Percentiles rank a stretch among this genome's conserved stretches.
These are phyloP conservation scores for Porogramme epimiltina DNA, from an alignment of 1,284 basidiomycete genomes.

Conservation along the genomic window DNA sequence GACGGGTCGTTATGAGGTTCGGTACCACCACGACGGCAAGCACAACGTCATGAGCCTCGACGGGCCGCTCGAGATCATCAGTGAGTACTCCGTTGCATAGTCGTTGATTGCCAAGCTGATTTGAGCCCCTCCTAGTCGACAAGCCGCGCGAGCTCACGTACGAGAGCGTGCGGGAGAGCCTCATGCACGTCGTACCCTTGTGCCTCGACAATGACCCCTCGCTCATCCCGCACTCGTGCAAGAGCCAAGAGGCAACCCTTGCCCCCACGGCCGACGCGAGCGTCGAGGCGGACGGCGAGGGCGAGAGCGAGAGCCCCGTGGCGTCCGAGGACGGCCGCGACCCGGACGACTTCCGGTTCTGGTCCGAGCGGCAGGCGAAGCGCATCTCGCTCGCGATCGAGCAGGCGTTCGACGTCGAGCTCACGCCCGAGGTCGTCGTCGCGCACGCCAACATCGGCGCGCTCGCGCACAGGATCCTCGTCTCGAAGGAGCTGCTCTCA, in stretches of 20 bases:
- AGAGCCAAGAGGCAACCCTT: slow-evolving; percentile 28
- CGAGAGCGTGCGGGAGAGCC: slow-evolving; percentile 60
- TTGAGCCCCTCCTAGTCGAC: slow-evolving; percentile 62
- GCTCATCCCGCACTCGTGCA: slow-evolving; percentile 78
- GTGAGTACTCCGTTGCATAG: slow-evolving; percentile 50
- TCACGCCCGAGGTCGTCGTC: slow-evolving; percentile 86
- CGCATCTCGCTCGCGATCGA: slow-evolving; percentile 81
- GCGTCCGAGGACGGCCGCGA: slow-evolving; percentile 52
- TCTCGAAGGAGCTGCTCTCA: slow-evolving; percentile 72
- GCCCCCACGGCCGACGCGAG: no score
- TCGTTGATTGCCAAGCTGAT: not conserved
- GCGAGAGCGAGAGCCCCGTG: not conserved
- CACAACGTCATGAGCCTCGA: slow-evolving; percentile 92
- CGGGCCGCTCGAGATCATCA: slow-evolving; percentile 86
- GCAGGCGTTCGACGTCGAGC: slow-evolving; percentile 86
- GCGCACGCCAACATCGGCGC: slow-evolving; percentile 90
- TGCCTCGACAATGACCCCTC: slow-evolving; percentile 87
- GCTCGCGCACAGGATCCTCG: slow-evolving; percentile 82
- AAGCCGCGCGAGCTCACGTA: slow-evolving; percentile 65
- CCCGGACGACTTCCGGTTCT: slow-evolving; percentile 93
- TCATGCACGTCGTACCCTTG: slow-evolving; percentile 80
- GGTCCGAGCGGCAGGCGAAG: slow-evolving; percentile 87
- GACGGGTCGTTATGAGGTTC: slow-evolving; percentile 87
- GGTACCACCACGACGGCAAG: slow-evolving; percentile 92
- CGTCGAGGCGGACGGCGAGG: no score